Evolutionary conservation across 2,329 filamentous ascomycete species (phyloP), one percentile per base, ranked within the genome.

Genomic region (Trichophyton schoenleinii): DNA sequence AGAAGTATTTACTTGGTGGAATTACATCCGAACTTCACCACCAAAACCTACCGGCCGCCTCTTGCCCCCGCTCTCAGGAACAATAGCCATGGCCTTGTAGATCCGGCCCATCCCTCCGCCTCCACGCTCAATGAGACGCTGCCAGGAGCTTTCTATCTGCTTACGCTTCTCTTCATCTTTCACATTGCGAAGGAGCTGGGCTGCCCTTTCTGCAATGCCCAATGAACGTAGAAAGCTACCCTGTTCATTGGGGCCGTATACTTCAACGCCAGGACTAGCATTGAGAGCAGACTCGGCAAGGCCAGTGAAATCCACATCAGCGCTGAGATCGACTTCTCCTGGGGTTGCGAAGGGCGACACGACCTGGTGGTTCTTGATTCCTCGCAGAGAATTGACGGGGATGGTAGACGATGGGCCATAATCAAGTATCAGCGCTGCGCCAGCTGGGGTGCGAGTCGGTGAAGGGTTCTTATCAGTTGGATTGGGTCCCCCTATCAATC

Each of bases 351-450:
- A 90, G 3, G 94, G 90, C 22, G 85, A 91, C 53, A 95, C 87
- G 25, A 81, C 80, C 25, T 80, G 78, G 75, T 99, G 94, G 13
- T 81, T 78, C 41, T 85, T 83, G 72, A 99, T 97, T 22, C 94
- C 94, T 36, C 94, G 87, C 22, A 99, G 81, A 0, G 91, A 95
- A 79, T 96, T 95, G 63, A 88, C 79, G 2, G 94, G 94, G 57
- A 99, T 85, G 0, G 83, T 88, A 62, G 85, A 80, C 2, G 84
- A 74, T 3, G 92, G 88, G 18, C 94, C 94, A 75, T 99, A 99
- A 77, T 99, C 94, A 53, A 99, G 84, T 67, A 99, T 89, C n/a
- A 99, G 80, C 0, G 92, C 94, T 7, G 91, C 94, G 58, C 94
- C 94, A 0, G 85, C 87, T 0, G 91, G 85, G 0, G 70, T 71